Conservation (phyloP, 2,329 filamentous ascomycete genomes). For the Stromatinia cepivora region DNA sequence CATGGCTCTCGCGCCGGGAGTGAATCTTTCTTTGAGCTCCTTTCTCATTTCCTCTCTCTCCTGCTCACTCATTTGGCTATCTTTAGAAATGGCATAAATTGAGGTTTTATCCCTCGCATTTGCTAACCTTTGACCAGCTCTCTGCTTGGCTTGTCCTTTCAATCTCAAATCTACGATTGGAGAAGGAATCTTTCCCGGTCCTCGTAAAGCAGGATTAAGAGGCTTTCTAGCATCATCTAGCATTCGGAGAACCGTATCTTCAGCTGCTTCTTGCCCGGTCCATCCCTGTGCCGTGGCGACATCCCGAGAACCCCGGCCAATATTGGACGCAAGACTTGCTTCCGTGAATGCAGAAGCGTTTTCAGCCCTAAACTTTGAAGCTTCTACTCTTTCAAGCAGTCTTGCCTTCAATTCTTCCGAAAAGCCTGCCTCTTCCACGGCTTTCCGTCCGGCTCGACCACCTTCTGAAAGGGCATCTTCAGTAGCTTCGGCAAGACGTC, state of each 20-base stretch:
- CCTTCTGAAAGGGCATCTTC: constrained; percentile 61
- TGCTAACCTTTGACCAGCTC: constrained; percentile 51
- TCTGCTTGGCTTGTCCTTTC: constrained; percentile 44
- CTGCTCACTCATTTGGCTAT: constrained; percentile 60
- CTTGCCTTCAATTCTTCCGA: constrained; percentile 61
- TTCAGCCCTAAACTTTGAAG: constrained; percentile 54
- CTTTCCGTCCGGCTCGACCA: constrained; percentile 58
- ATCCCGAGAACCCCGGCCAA: constrained; percentile 66
- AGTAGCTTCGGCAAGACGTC: constrained; percentile 61
- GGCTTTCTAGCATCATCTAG: constrained; percentile 76
- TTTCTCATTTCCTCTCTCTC: constrained; percentile 71
- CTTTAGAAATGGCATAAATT: constrained; percentile 54
- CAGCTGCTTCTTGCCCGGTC: constrained; percentile 72
- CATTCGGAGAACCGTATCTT: constrained; percentile 83
- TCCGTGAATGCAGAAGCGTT: constrained; percentile 51
- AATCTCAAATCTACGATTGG: constrained; percentile 56
- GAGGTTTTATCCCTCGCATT: constrained; percentile 59
- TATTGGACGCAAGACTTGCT: constrained; percentile 53
- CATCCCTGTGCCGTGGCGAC: constrained; percentile 70
- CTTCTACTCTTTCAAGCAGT: constrained; percentile 57
- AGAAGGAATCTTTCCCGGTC: constrained; percentile 47
- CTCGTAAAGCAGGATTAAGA: constrained; percentile 53
- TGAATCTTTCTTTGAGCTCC: constrained; percentile 79
- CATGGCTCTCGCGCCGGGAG: constrained; percentile 68
- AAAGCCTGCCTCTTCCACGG: constrained; percentile 63